Evolutionary conservation across 2,329 filamentous ascomycete species (phyloP), one percentile per base, ranked within the genome.

Genomic region (Colletotrichum karsti): DNA sequence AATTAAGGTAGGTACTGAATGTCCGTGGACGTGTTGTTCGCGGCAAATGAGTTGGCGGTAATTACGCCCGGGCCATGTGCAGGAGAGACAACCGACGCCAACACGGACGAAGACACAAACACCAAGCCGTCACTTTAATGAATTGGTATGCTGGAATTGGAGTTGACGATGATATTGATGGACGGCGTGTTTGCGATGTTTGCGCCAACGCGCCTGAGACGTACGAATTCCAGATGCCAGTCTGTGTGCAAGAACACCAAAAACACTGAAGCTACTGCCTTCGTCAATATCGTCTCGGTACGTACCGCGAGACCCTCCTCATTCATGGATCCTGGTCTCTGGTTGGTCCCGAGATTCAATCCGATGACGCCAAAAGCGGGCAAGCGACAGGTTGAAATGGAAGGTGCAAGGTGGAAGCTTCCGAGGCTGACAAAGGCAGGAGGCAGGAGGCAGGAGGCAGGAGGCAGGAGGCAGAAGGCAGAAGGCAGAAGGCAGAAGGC

Each of bases 121-220:
- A 13, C 33, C 33, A 15, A 13, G 12, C 20, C n/a, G n/a, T n/a
- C n/a, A n/a, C n/a, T n/a, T n/a, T n/a, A n/a, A n/a, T n/a, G n/a
- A 24, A 13, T 30, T 20, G 24, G 42, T 8, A 37, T n/a, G 28
- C 28, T 61, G 55, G 56, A 61, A 61, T 65, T 39, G 54, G 53
- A 22, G 44, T 59, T 42, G 53, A 50, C 61, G 61, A 59, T 33
- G 24, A 28, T 30, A 10, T 64, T 44, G 37, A 28, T 26, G 33
- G 54, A 57, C 35, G 54, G 57, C 13, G 63, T 39, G 57, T 41
- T 61, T 35, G 50, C 33, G 50, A 50, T 50, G 63, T 56, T 62
- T 53, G 51, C 59, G n/a, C n/a, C n/a, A n/a, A n/a, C n/a, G n/a
- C n/a, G 59, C 63, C 56, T 61, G 56, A 65, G 58, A 67, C 63